Evolutionary conservation across 192 early-diverging fungal species (phyloP).

Genomic region (Dissophora globulifera): DNA sequence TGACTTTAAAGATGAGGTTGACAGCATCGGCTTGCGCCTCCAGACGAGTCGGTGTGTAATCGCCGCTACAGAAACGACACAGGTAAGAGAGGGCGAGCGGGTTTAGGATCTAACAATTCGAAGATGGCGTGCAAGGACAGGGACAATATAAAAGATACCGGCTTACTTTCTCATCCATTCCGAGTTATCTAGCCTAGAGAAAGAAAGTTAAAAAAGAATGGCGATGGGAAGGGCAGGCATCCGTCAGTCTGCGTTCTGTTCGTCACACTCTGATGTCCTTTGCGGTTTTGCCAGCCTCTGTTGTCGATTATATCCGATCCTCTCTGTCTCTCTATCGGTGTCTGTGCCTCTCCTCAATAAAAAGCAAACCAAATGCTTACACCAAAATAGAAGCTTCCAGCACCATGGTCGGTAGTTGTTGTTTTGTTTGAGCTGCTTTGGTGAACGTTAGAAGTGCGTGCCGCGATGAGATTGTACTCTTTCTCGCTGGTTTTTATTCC

Average conservation of each 20-base stretch:
- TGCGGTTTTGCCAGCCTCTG: too few relatives aligned
- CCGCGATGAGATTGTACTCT: background rate
- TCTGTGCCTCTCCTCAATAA: too few relatives aligned
- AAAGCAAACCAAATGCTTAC: slow-evolving; percentile 57
- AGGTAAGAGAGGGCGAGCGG: background rate
- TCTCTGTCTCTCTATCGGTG: too few relatives aligned
- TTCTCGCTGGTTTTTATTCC: background rate
- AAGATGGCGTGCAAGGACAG: too few relatives aligned
- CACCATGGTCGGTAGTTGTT: slow-evolving; percentile 70
- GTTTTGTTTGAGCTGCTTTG: background rate
- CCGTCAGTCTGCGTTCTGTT: background rate
- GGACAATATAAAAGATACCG: too few relatives aligned
- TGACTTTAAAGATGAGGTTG: slow-evolving; percentile 89
- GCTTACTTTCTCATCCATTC: slow-evolving; percentile 90
- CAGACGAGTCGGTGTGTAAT: slow-evolving; percentile 93
- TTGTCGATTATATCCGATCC: too few relatives aligned
- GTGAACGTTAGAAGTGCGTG: too few relatives aligned
- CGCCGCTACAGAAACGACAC: slow-evolving; percentile 73
- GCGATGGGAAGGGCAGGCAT: background rate
- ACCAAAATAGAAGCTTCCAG: slow-evolving; percentile 93
- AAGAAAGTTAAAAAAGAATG: background rate
- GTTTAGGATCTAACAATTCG: too few relatives aligned
- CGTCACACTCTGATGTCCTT: too few relatives aligned
- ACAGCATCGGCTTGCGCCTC: slow-evolving; percentile 95
- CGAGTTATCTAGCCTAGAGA: slow-evolving; percentile 88